Percentiles rank a stretch among this genome's conserved stretches.
Conservation (phyloP, 345 rosid species). For the Murraya paniculata region DNA sequence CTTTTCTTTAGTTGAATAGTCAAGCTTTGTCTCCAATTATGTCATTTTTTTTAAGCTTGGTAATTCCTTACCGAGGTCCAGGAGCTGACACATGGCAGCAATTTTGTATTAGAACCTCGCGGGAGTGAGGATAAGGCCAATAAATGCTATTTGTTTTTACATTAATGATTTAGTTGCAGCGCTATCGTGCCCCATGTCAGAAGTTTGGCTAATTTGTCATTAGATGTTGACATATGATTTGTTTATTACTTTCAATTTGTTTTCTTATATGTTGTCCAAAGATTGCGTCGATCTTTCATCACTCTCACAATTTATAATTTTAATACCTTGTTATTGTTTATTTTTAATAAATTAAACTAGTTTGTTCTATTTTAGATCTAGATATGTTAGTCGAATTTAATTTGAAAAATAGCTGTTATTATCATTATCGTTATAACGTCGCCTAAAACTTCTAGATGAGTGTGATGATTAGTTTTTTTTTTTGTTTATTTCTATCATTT, state of each 20-base stretch:
- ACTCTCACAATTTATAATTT: neutral
- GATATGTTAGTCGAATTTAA: neutral
- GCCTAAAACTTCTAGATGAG: neutral
- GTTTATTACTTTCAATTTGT: neutral
- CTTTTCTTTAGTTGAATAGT: neutral
- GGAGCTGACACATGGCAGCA: neutral
- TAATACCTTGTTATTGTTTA: neutral
- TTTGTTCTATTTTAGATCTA: neutral
- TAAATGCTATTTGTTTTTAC: neutral
- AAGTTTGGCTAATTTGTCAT: neutral
- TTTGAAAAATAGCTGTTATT: neutral
- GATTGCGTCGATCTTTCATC: neutral
- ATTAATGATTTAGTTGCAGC: neutral
- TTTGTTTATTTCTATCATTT: neutral
- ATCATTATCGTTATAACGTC: neutral
- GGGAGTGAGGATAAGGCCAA: neutral
- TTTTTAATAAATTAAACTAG: neutral
- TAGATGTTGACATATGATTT: neutral
- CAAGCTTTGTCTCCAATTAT: neutral
- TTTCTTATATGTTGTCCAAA: neutral
- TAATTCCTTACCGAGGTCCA: neutral
- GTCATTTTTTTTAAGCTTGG: no score
- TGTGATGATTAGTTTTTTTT: neutral
- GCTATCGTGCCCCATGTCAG: neutral
- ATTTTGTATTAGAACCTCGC: neutral